Evolutionary conservation across 306 rosid species (phyloP).

Genomic region (Prunus mume): DNA sequence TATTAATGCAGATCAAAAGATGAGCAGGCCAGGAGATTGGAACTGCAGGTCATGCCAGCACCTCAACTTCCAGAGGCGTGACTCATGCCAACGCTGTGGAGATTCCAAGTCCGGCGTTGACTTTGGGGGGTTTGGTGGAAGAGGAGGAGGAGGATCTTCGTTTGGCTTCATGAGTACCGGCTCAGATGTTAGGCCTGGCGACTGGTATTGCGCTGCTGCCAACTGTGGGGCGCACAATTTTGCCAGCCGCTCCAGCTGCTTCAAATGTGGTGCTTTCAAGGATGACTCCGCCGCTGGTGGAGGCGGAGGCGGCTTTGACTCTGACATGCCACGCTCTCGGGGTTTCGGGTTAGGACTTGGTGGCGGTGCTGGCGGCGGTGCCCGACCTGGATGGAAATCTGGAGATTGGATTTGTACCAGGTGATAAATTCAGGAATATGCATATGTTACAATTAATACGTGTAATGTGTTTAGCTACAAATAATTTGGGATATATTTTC

Average conservation of each 20-base stretch:
- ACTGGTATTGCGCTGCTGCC: conserved; percentile 78
- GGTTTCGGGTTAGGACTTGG: conserved; percentile 30
- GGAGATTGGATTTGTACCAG: conserved; percentile 99
- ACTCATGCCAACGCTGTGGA: conserved; percentile 92
- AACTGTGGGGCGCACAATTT: conserved; percentile 91
- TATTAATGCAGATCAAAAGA: conserved; percentile 29
- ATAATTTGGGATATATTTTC: neutral
- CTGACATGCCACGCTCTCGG: conserved; percentile 51
- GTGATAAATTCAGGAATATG: conserved; percentile 24
- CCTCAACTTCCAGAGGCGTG: conserved; percentile 93
- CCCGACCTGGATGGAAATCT: conserved; percentile 90
- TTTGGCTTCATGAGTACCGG: conserved; percentile 52
- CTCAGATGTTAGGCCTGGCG: conserved; percentile 89
- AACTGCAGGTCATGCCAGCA: conserved; percentile 97
- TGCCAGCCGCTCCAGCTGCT: conserved; percentile 95
- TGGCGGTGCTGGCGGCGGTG: conserved; percentile 21
- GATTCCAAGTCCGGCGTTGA: conserved; percentile 56
- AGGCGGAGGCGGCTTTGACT: conserved; percentile 30
- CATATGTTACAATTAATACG: no score
- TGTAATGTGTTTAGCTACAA: no score
- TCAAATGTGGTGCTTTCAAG: conserved; percentile 93
- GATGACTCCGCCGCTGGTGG: conserved; percentile 53
- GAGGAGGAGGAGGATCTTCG: conserved; percentile 66
- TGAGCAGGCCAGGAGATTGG: conserved; percentile 99
- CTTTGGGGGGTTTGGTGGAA: conserved; percentile 42